phyloP scores from a whole-genome alignment of 1,284 basidiomycete species.

The Porogramme epimiltina region DNA sequence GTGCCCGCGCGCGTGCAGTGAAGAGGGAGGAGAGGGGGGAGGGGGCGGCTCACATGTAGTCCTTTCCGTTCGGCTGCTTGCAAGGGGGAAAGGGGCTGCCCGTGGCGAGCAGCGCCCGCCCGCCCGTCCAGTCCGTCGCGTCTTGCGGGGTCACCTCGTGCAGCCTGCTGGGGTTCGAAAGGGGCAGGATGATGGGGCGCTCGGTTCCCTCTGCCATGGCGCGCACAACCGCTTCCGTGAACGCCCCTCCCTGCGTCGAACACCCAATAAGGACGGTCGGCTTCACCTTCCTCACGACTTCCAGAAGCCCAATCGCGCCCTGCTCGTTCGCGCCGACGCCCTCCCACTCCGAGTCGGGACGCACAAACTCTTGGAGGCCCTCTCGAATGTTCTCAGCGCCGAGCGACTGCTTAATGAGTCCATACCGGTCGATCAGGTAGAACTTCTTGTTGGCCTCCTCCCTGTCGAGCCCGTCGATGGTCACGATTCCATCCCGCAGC shows the following conservation, averaged over 20 bases:
- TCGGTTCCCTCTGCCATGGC: slow-evolving; percentile 71
- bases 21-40: not conserved
- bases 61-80: slow-evolving; percentile 64
- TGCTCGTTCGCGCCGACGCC: slow-evolving; percentile 36
- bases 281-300: slow-evolving; percentile 68
- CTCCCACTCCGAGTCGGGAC: slow-evolving; percentile 54
- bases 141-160: slow-evolving; percentile 78
- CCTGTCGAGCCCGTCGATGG: slow-evolving; percentile 54
- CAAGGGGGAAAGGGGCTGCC: slow-evolving; percentile 81
- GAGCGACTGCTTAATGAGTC: slow-evolving; percentile 54
- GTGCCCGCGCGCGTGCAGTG: no score
- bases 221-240: slow-evolving; percentile 73
- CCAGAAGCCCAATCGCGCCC: slow-evolving; percentile 55
- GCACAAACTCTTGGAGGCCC: slow-evolving; percentile 54
- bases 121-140: slow-evolving; percentile 74
- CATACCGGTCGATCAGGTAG: slow-evolving; percentile 65
- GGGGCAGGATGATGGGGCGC: slow-evolving; percentile 78
- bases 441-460: slow-evolving; percentile 67
- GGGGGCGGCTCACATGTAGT: slow-evolving; percentile 55
- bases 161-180: slow-evolving; percentile 79
- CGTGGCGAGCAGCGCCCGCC: slow-evolving; percentile 78
- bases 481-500: slow-evolving; percentile 74
- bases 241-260: slow-evolving; percentile 81
- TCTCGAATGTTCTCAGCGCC: slow-evolving; percentile 49
- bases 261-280: slow-evolving; percentile 82